A percentile compares a stretch with the other conserved stretches of the same genome.
Conservation (phyloP, 2,329 filamentous ascomycete genomes). For the Phyllosticta citribraziliensis region DNA sequence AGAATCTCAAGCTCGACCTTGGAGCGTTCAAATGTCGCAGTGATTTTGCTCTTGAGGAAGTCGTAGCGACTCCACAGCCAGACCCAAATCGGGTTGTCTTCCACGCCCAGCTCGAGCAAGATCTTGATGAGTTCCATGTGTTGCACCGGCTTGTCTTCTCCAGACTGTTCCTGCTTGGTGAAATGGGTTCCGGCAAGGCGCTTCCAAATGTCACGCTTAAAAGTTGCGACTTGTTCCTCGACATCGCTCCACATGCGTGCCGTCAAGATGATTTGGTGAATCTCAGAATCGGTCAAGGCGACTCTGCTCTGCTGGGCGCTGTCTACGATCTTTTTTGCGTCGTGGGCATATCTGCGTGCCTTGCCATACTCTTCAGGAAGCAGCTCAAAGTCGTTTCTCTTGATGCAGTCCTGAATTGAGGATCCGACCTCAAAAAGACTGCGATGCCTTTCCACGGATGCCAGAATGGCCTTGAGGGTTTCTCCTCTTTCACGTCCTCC, state of each 20-base stretch:
- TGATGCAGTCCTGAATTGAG: slow-evolving; percentile 72
- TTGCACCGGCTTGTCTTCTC: slow-evolving; percentile 56
- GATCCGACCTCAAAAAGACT: slow-evolving; percentile 74
- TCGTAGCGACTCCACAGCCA: slow-evolving; percentile 90
- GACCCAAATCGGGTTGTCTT: slow-evolving; percentile 93
- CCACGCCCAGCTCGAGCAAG: slow-evolving; percentile 84
- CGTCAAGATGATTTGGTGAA: slow-evolving; percentile 78
- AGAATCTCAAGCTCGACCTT: slow-evolving; percentile 89
- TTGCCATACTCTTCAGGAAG: slow-evolving; percentile 78
- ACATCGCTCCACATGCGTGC: slow-evolving; percentile 94
- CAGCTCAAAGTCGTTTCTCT: slow-evolving; percentile 79
- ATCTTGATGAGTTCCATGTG: slow-evolving; percentile 87
- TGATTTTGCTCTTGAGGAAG: slow-evolving; percentile 78
- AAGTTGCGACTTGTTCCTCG: slow-evolving; percentile 71
- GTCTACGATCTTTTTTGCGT: slow-evolving; percentile 60
- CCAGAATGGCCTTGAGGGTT: slow-evolving; percentile 67
- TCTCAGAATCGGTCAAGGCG: slow-evolving; percentile 63
- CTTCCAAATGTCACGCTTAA: slow-evolving; percentile 87
- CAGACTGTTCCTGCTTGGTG: slow-evolving; percentile 36
- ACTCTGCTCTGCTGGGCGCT: slow-evolving; percentile 40
- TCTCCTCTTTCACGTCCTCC: slow-evolving; percentile 88
- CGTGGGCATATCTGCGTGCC: slow-evolving; percentile 72
- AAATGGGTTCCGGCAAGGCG: slow-evolving; percentile 60
- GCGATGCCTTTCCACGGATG: slow-evolving; percentile 67
- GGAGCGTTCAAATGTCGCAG: slow-evolving; percentile 69